Evolutionary conservation across 2,329 filamentous ascomycete species (phyloP).

Genomic region (Cladosporium colombiae): DNA sequence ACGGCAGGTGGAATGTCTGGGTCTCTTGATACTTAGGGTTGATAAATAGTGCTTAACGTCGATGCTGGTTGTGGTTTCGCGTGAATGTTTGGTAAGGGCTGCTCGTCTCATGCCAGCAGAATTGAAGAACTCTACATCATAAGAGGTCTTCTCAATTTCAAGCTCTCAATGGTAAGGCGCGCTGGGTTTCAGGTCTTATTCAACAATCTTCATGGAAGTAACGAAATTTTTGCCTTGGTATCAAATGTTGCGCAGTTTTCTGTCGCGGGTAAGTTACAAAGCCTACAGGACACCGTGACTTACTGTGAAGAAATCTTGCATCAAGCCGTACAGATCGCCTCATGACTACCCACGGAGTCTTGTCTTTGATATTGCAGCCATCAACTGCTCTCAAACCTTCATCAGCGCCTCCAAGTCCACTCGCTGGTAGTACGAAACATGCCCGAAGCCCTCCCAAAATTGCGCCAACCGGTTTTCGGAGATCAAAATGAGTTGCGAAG

Average conservation of each 20-base stretch:
- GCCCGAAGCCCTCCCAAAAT: conserved; percentile 63
- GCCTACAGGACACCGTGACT: not conserved
- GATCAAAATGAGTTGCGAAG: conserved; percentile 75
- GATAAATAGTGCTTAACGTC: not conserved
- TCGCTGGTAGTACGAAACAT: conserved; percentile 51
- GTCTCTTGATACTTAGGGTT: not conserved
- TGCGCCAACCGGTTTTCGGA: conserved; percentile 77
- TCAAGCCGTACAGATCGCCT: not conserved
- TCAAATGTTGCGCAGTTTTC: not conserved
- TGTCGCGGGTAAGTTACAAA: not conserved
- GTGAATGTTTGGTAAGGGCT: not conserved
- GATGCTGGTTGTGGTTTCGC: not conserved
- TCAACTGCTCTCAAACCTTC: conserved; percentile 19
- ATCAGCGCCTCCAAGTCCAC: conserved; percentile 46
- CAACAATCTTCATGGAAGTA: not conserved
- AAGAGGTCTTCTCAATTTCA: too few species aligned
- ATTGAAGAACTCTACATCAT: too few species aligned
- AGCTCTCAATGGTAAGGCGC: too few species aligned
- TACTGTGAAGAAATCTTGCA: not conserved
- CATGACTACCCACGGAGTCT: not conserved
- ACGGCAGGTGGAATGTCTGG: not conserved
- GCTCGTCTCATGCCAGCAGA: not conserved
- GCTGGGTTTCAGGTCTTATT: not conserved
- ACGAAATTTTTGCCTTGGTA: not conserved
- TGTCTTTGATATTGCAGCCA: not conserved